These are phyloP conservation scores for Kalaharituber pfeilii DNA, from an alignment of 2,329 filamentous ascomycete genomes.

Conservation along the genomic window DNA sequence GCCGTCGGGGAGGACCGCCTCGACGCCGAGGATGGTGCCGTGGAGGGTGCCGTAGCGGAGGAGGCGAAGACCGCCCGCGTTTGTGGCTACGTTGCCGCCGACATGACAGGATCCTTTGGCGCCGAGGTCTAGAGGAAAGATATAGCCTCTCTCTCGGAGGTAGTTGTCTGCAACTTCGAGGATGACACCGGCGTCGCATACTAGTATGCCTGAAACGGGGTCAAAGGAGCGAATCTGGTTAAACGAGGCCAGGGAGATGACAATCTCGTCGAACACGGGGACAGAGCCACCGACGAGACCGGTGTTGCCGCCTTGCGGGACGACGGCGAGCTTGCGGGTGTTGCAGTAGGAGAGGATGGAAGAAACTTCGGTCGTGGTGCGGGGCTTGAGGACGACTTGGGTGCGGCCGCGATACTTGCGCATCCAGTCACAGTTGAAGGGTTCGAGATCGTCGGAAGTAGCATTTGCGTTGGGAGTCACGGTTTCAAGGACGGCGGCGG, in stretches of 20 bases:
- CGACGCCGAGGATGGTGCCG: conserved; percentile 77
- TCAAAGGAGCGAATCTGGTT: conserved; percentile 84
- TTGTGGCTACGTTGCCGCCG: conserved; percentile 88
- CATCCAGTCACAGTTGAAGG: conserved; percentile 98
- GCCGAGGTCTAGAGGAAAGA: conserved; percentile 93
- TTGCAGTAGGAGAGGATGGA: conserved; percentile 89
- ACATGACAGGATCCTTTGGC: conserved; percentile 95
- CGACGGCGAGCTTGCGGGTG: conserved; percentile 74
- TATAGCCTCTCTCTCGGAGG: conserved; percentile 63
- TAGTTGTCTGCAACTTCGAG: conserved; percentile 77
- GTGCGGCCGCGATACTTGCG: conserved; percentile 90
- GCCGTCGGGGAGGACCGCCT: conserved; percentile 84
- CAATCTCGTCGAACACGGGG: conserved; percentile 95
- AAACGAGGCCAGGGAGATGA: conserved; percentile 80
- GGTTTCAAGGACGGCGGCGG: conserved; percentile 69
- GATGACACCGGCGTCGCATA: conserved; percentile 79
- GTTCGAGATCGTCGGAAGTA: conserved; percentile 59
- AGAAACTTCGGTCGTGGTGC: conserved; percentile 73
- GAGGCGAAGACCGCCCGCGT: conserved; percentile 78
- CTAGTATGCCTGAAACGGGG: conserved; percentile 74
- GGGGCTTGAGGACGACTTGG: conserved; percentile 70
- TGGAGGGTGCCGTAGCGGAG: conserved; percentile 88
- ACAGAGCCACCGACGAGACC: conserved; percentile 90
- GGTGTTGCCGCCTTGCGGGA: conserved; percentile 93
- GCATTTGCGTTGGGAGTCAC: conserved; percentile 45